Evolutionary conservation across 1,139 yeast species (phyloP), one percentile per base, ranked within the genome.

Genomic region (Geotrichum candidum): DNA sequence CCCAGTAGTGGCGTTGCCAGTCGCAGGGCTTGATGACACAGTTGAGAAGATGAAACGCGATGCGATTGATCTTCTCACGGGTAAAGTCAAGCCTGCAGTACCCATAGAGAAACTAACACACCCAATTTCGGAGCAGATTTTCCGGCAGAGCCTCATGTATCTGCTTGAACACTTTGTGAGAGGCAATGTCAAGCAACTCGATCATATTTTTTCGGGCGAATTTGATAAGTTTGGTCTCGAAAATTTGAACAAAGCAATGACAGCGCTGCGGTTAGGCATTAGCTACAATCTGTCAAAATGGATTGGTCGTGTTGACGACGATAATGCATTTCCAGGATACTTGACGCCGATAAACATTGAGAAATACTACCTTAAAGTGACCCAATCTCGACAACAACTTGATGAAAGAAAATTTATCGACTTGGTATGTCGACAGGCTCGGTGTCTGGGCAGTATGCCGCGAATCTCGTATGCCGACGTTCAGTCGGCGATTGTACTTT

Each of bases 311-410:
- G 45, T 63, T 1, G 60, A 57, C n/a, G 63, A 61, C 25, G 64
- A 62, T 41, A 27, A 53, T n/a, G 46, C 38, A 51, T 63, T 60
- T 45, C 64, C 64, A 1, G 63, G 63, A 9, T 60, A 55, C 15
- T 25, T 52, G 48, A 58, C 59, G 5, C 65, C 65, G n/a, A n/a
- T 38, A 18, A 51, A 38, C 41, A 51, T 63, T 41, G 60, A 62
- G 56, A 53, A 56, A n/a, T 18, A 23, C 11, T 54, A 13, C 50
- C 33, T 10, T 5, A 55, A 51, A n/a, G 57, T 45, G 9, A 11
- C 25, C 15, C 25, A 15, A n/a, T 3, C 50, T 1, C 54, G 57
- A 6, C 51, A 41, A n/a, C 41, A 11, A 15, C 23, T 61, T 1
- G 61, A 61, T 46, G 57, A 55, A 33, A 50, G 52, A 11, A 35